Percentiles rank a stretch among this genome's conserved stretches.
phyloP scores from a whole-genome alignment of 2,329 filamentous ascomycete species.

The Lizonia empirigonia region DNA sequence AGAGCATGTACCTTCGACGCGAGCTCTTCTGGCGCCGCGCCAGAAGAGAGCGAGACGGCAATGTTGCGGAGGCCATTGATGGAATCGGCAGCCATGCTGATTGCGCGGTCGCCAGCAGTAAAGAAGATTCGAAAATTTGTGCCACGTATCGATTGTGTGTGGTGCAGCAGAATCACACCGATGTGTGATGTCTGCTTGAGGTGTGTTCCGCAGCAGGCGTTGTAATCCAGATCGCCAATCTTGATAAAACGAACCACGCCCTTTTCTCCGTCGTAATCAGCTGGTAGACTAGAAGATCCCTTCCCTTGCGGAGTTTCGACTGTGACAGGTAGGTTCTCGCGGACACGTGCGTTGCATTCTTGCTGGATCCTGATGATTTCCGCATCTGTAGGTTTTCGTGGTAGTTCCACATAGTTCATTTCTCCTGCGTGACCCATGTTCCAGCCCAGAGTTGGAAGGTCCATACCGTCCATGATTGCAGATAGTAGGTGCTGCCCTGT shows the following conservation, averaged over 20 bases:
- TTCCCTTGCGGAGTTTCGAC: conserved; percentile 40
- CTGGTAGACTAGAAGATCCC: conserved; percentile 34
- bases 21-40: conserved; percentile 31
- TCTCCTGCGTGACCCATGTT: conserved; percentile 42
- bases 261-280: conserved; percentile 41
- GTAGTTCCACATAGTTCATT: conserved; percentile 43
- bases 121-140: conserved; percentile 43
- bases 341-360: conserved; percentile 36
- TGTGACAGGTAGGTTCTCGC: conserved; percentile 35
- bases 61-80: conserved; percentile 37
- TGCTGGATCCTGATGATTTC: conserved; percentile 36
- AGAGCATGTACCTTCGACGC: conserved; percentile 32
- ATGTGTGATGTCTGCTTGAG: conserved; percentile 42
- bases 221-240: conserved; percentile 43
- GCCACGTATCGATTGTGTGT: conserved; percentile 37
- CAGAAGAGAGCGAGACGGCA: conserved; percentile 33
- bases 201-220: conserved; percentile 45
- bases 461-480: conserved; percentile 40
- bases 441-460: conserved; percentile 39
- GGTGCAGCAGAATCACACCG: conserved; percentile 38
- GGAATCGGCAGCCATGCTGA: conserved; percentile 32
- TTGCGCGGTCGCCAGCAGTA: conserved; percentile 39
- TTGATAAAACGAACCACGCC: conserved; percentile 42
- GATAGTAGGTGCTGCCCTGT: conserved; percentile 45
- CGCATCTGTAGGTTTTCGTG: conserved; percentile 35